Evolutionary conservation across 495 filamentous ascomycete species (phyloP).

Genomic region (Xylaria bambusicola): DNA sequence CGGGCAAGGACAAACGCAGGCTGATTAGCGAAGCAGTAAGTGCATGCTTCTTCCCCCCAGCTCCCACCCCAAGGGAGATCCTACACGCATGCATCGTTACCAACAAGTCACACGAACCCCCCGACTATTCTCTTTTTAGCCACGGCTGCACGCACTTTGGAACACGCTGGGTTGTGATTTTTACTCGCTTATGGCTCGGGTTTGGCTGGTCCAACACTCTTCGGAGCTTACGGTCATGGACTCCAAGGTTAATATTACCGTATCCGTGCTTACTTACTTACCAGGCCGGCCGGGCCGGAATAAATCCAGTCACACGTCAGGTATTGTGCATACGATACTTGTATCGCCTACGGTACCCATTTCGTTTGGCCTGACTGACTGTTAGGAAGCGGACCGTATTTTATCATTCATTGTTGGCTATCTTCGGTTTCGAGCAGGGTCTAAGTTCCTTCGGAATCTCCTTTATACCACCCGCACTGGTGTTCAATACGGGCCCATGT

Average conservation of each 20-base stretch:
- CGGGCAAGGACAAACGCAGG: constrained; percentile 5
- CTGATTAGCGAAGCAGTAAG: constrained; percentile 8
- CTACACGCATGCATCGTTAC: constrained; percentile 11
- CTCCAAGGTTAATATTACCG: constrained; percentile 1
- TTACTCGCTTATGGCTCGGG: constrained; percentile 1
- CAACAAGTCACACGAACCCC: constrained; percentile 12
- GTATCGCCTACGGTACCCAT: too few species aligned
- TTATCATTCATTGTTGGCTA: too few species aligned
- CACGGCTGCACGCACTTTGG: constrained; percentile 3
- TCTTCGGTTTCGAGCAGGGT: too few species aligned
- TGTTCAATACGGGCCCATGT: too few species aligned
- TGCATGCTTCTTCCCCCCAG: constrained; percentile 4
- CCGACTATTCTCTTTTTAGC: constrained; percentile 12
- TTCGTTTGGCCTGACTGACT: too few species aligned
- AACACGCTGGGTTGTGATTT: neutral
- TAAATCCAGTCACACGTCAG: constrained; percentile 2
- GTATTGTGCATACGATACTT: neutral
- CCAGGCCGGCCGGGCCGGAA: constrained; percentile 12
- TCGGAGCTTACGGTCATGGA: constrained; percentile 15
- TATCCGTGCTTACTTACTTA: constrained; percentile 7
- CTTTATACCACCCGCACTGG: too few species aligned
- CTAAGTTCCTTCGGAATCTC: too few species aligned
- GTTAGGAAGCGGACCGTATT: too few species aligned
- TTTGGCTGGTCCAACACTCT: constrained; percentile 10
- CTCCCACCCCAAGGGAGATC: constrained; percentile 2